Evolutionary conservation across 164 flowering plant genomes (phyloP).

Genomic region (Magnolia changhungtana): DNA sequence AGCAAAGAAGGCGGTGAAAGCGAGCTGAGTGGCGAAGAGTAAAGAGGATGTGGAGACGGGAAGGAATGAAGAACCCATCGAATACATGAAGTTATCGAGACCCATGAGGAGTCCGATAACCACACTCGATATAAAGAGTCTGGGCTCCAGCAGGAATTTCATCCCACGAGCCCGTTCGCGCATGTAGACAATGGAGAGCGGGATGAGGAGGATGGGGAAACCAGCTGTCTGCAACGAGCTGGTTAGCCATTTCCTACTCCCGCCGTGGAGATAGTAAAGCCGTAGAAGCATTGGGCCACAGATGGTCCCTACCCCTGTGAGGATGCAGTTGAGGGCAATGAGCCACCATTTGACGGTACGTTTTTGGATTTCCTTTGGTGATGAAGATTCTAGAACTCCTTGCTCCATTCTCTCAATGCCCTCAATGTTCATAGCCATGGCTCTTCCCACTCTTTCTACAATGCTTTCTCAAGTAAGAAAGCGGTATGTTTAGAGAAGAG

Average conservation of each 20-base stretch:
- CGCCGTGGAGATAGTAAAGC: slow-evolving; percentile 26
- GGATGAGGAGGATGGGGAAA: slow-evolving; percentile 20
- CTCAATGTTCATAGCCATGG: too few relatives aligned
- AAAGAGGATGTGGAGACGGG: slow-evolving; percentile 27
- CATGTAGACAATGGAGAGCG: slow-evolving; percentile 3
- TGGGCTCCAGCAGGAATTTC: neutral
- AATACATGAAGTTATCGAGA: slow-evolving; percentile 17
- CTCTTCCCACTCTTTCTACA: too few relatives aligned
- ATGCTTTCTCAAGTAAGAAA: too few relatives aligned
- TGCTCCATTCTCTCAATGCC: too few relatives aligned
- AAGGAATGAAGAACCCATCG: slow-evolving; percentile 19
- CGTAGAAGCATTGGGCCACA: slow-evolving; percentile 25
- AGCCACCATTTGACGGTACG: neutral
- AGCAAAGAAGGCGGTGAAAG: slow-evolving; percentile 32
- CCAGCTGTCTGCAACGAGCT: slow-evolving; percentile 21
- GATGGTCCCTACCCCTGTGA: slow-evolving; percentile 8
- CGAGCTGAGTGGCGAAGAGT: slow-evolving; percentile 25
- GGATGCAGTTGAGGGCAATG: neutral
- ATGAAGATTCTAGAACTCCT: too few relatives aligned
- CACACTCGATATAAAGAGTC: slow-evolving; percentile 2
- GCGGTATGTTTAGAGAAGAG: too few relatives aligned
- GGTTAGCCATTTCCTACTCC: slow-evolving; percentile 24
- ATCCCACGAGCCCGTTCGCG: neutral
- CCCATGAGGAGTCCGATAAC: slow-evolving; percentile 19
- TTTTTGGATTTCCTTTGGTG: neutral